Conservation (phyloP, 2,329 filamentous ascomycete species). For the Cercospora berteroae region DNA sequence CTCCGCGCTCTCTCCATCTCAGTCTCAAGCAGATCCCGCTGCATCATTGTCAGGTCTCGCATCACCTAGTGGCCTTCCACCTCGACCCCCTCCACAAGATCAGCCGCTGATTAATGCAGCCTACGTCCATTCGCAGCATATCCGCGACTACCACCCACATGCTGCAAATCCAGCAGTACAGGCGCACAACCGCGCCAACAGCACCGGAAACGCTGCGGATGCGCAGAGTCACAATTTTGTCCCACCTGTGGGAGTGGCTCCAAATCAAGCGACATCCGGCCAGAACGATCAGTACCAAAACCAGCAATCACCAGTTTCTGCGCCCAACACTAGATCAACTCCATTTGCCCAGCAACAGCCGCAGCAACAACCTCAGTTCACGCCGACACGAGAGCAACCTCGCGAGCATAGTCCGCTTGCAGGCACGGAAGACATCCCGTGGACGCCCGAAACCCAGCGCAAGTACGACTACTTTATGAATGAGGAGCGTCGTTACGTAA, state of each 20-base stretch:
- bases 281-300: conserved; percentile 7
- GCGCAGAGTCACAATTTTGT: conserved; percentile 20
- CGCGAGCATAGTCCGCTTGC: conserved; percentile 9
- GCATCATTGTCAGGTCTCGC: conserved; percentile 35
- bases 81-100: conserved; percentile 51
- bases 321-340: neutral
- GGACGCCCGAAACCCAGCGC: conserved; percentile 59
- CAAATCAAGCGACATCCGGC: conserved; percentile 2
- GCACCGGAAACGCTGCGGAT: conserved; percentile 32
- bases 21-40: conserved; percentile 30
- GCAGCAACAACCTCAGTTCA: conserved; percentile 1
- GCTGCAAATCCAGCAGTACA: conserved; percentile 41
- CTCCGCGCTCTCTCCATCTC: conserved; percentile 30
- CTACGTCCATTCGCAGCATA: conserved; percentile 49
- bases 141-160: conserved; percentile 52
- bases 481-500: conserved; percentile 72
- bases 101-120: conserved; percentile 49
- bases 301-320: conserved; percentile 11
- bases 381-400: conserved; percentile 33
- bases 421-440: conserved; percentile 47
- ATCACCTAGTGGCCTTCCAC: conserved; percentile 46
- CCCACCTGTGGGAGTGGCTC: conserved; percentile 9
- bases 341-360: neutral
- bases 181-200: conserved; percentile 29
- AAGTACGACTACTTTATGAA: conserved; percentile 70